Evolutionary conservation across 371 early-diverging fungal species (phyloP).

Genomic region (Quaeritorhiza haematococci): DNA sequence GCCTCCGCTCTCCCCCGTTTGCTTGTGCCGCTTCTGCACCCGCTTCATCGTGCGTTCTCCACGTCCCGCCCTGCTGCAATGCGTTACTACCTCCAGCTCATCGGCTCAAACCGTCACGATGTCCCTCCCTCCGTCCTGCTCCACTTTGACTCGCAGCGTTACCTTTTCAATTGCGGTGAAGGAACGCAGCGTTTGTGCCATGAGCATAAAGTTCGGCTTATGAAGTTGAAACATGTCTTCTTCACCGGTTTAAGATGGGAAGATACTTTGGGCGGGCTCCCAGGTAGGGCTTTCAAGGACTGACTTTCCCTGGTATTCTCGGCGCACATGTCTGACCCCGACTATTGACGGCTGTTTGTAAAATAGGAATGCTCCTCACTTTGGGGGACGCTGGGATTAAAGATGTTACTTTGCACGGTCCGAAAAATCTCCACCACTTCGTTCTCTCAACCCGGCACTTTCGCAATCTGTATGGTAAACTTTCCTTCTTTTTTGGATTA

Average conservation of each 20-base stretch:
- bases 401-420: constrained; percentile 33
- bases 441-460: constrained; percentile 76
- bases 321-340: neutral
- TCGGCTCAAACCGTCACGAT: constrained; percentile 51
- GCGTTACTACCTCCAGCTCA: constrained; percentile 52
- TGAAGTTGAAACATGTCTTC: constrained; percentile 70
- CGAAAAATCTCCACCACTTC: constrained; percentile 72
- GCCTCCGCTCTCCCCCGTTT: too few relatives aligned
- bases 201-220: constrained; percentile 65
- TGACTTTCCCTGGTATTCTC: too few relatives aligned
- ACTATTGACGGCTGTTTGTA: neutral
- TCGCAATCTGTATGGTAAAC: too few relatives aligned
- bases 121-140: constrained; percentile 65
- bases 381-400: constrained; percentile 70
- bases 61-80: too few relatives aligned
- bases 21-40: too few relatives aligned
- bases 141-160: constrained; percentile 74
- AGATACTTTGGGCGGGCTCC: constrained; percentile 80
- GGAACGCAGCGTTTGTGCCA: constrained; percentile 81
- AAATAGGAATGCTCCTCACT: constrained; percentile 80
- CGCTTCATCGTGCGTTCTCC: too few relatives aligned
- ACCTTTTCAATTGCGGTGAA: constrained; percentile 93
- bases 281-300: constrained; percentile 49
- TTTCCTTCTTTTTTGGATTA: too few relatives aligned
- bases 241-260: constrained; percentile 77